phyloP scores from a whole-genome alignment of 805 yeast species.

The Candida fluviatilis region DNA sequence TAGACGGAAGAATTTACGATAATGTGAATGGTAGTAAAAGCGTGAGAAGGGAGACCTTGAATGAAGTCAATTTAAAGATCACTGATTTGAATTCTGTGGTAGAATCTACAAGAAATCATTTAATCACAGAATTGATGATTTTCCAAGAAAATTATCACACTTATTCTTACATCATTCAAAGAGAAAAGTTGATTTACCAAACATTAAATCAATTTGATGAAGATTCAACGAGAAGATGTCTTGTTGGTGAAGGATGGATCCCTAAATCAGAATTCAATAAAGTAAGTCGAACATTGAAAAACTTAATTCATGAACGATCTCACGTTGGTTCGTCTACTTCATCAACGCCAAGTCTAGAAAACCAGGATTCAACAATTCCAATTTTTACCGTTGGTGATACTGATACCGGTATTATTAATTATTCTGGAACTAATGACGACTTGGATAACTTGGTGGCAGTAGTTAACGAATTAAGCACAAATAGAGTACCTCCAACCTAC shows the following conservation, averaged over 20 bases:
- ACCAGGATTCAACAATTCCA: constrained; percentile 9
- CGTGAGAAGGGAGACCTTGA: constrained; percentile 21
- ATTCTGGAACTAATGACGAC: constrained; percentile 15
- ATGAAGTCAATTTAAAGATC: constrained; percentile 29
- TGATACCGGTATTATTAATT: constrained; percentile 11
- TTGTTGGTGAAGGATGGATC: constrained; percentile 74
- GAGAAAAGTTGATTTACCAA: constrained; percentile 57
- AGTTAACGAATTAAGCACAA: constrained; percentile 60
- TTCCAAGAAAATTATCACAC: constrained; percentile 33
- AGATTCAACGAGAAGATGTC: constrained; percentile 61
- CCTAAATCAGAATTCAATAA: constrained; percentile 49
- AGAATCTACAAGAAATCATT: constrained; percentile 29
- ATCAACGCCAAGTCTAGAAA: constrained; percentile 1
- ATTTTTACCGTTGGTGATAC: constrained; percentile 22
- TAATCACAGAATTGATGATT: constrained; percentile 33
- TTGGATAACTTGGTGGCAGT: constrained; percentile 31
- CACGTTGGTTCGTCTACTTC: constrained; percentile 7
- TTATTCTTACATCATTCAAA: constrained; percentile 32
- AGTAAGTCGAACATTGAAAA: constrained; percentile 37
- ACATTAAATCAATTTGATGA: constrained; percentile 64
- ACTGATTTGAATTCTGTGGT: constrained; percentile 31
- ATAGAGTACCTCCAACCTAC: constrained; percentile 88
- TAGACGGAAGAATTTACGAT: constrained; percentile 36
- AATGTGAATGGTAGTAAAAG: constrained; percentile 29
- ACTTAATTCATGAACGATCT: constrained; percentile 36